phyloP scores from a whole-genome alignment of 2,329 filamentous ascomycete species.

The Calonectria pauciramosa region DNA sequence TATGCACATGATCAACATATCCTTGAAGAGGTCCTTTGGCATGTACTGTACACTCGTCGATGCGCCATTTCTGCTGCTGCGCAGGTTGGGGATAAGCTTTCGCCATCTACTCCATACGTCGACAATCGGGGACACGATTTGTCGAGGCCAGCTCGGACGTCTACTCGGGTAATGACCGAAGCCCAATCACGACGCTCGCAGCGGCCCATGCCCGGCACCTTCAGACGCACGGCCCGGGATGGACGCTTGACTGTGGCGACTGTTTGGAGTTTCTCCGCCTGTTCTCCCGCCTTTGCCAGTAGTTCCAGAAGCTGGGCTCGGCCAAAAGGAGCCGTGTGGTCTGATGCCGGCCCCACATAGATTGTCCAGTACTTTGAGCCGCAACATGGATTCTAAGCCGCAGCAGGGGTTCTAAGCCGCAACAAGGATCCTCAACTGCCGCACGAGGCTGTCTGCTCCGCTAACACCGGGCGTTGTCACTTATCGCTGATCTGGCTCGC shows the following conservation, averaged over 20 bases:
- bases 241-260: not conserved
- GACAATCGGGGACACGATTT: not conserved
- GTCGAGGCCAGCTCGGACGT: not conserved
- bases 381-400: conserved; percentile 15
- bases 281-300: not conserved
- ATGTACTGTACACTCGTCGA: not conserved
- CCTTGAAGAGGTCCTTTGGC: not conserved
- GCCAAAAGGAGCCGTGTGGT: not conserved
- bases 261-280: not conserved
- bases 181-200: not conserved
- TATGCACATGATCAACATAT: not conserved
- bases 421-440: not conserved
- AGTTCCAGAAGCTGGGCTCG: not conserved
- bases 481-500: not conserved
- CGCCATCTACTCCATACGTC: conserved; percentile 2
- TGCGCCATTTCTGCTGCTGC: not conserved
- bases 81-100: conserved; percentile 3
- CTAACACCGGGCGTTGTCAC: not conserved
- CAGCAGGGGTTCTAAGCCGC: conserved; percentile 10
- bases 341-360: not conserved
- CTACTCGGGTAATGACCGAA: conserved; percentile 2
- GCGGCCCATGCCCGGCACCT: not conserved
- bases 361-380: conserved; percentile 11
- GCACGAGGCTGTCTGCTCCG: not conserved
- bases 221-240: not conserved